Base-by-base conservation (phyloP, 768 basidiomycete species). In the Dacryopinax primogenitus region DNA sequence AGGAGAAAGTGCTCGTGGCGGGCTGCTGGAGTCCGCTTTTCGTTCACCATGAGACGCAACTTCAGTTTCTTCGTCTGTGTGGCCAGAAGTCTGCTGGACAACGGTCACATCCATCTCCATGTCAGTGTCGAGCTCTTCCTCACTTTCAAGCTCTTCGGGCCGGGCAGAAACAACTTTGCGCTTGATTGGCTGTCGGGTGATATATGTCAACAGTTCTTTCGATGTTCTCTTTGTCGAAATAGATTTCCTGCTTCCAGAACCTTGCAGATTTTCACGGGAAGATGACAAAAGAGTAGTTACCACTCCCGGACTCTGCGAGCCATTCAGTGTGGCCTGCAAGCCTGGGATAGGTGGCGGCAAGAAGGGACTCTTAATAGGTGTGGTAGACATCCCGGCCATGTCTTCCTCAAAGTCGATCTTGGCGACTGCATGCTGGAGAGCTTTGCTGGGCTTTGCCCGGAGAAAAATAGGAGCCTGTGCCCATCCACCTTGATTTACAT, bases 111-210 rank as follows among this genome's bases (percentile, higher is more conserved):
- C 51, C 13, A 58, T 30, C 21, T 58, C 51, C 51, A 58, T 58
- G 51, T 58, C 51, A 9, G 51, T 58, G 32, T 58, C 51, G 30
- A 58, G 51, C 18, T 58, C 51, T 30, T 58, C 51, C 30, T 58
- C 51, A 11, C 13, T 15, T 30, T 58, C 51, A 30, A 58, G 51
- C 13, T 58, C 51, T 3, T 58, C 51, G 4, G 51, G 51, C 3
- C 51, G 51, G 18, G 51, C 3, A 3, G 51, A 58, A 32, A 58
- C 18, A 3, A 58, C 51, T 30, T 58, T 58, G 51, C 51, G 51
- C 26, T 58, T 26, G 51, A 58, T 58, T 7, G 26, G 51, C 4
- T 21, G 11, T 7, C 51, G 51, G 23, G 32, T 18, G 18, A 32
- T 21, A 6, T 30, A 30, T 18, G 26, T 58, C 7, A 30, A 28